Evolutionary conservation across 1,139 yeast species (phyloP).

Genomic region (Geotrichum bryndzae): DNA sequence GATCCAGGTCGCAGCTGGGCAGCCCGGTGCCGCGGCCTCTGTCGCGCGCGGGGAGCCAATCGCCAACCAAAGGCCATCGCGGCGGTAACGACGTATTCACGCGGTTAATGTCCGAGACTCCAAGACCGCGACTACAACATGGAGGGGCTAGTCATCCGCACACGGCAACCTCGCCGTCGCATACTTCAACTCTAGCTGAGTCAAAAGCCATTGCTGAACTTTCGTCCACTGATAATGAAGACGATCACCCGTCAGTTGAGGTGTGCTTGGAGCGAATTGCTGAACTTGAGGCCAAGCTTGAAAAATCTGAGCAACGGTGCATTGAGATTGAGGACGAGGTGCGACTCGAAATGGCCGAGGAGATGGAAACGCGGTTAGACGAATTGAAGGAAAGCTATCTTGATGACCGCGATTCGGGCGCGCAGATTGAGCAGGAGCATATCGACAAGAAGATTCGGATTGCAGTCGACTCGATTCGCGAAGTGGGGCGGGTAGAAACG

Average conservation of each 20-base stretch:
- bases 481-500: conserved; percentile 5
- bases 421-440: conserved; percentile 10
- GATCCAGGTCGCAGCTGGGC: conserved; percentile 10
- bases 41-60: conserved; percentile 5
- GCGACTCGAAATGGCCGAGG: conserved; percentile 33
- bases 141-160: neutral
- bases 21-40: conserved; percentile 7
- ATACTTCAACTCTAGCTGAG: neutral
- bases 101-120: neutral
- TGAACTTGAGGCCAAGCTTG: conserved; percentile 27
- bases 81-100: neutral
- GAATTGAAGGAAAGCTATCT: conserved; percentile 28
- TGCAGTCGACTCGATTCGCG: conserved; percentile 9
- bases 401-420: conserved; percentile 27
- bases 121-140: neutral
- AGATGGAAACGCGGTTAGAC: conserved; percentile 33
- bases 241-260: neutral
- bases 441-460: conserved; percentile 11
- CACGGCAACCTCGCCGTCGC: neutral
- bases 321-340: conserved; percentile 31
- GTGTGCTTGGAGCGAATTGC: conserved; percentile 19
- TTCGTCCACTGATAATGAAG: neutral
- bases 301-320: conserved; percentile 22
- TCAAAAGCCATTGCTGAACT: neutral
- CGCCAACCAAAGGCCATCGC: conserved; percentile 8